Percentiles rank a stretch among this genome's conserved stretches.
Conservation (phyloP, 2,329 filamentous ascomycete genomes). For the Rhytidhysteron rufulum region DNA sequence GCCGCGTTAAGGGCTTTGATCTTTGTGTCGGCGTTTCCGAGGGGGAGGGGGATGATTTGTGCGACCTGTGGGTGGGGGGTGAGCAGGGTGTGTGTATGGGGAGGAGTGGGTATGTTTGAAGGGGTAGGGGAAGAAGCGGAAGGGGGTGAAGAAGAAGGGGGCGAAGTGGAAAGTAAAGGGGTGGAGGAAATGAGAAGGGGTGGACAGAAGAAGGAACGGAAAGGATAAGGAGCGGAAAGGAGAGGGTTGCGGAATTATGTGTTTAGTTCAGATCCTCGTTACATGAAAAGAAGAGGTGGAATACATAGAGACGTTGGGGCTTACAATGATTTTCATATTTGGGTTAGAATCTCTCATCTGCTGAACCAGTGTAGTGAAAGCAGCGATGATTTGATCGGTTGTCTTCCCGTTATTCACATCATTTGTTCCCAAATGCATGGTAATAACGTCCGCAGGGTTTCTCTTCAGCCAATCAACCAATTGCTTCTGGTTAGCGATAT, state of each 20-base stretch:
- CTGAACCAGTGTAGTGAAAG: constrained; percentile 38
- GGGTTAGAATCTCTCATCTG: constrained; percentile 40
- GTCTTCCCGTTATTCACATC: constrained; percentile 41
- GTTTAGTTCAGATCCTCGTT: too few species aligned
- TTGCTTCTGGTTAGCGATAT: constrained; percentile 43
- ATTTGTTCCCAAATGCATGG: constrained; percentile 46
- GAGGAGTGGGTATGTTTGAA: neutral
- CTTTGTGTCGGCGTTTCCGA: constrained; percentile 31
- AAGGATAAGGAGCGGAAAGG: neutral
- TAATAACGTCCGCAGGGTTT: constrained; percentile 44
- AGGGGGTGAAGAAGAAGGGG: neutral
- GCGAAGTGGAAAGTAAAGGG: neutral
- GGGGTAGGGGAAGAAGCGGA: neutral
- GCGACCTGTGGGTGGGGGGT: constrained; percentile 28
- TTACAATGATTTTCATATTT: constrained; percentile 42
- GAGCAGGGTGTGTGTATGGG: neutral
- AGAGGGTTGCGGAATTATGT: neutral
- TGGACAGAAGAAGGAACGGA: too few species aligned
- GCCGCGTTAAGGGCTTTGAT: constrained; percentile 38
- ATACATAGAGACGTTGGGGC: constrained; percentile 10
- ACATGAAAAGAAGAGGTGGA: too few species aligned
- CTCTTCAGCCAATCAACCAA: constrained; percentile 41
- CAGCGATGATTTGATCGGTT: constrained; percentile 35
- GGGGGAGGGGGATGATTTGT: constrained; percentile 37
- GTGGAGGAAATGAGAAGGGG: too few species aligned